Base-by-base conservation (phyloP, 1,139 yeast species). In the Hyphopichia burtonii region DNA sequence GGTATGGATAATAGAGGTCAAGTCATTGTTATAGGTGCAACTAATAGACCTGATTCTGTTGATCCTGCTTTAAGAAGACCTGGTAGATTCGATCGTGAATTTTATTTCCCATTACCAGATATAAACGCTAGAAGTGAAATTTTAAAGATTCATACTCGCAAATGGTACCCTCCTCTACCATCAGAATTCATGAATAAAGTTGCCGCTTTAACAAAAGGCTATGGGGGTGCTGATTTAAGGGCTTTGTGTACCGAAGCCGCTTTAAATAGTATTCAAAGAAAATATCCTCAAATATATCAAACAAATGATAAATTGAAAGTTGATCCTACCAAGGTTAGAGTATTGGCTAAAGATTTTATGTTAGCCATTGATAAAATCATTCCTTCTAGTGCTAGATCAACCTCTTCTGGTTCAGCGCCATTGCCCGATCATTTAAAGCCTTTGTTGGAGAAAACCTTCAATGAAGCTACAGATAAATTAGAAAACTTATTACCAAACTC, bases 1-100 rank as follows among this genome's bases (percentile, higher is more conserved):
- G 99, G 99, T 56, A 94, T 94, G 99, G 99, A 93, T 60, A 88
- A 88, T 52, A 66, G 84, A 55, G 99, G 99, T 5, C 99, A 94
- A 60, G 98, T 94, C 16, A 91, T 94, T 48, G 96, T 94, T 2
- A 90, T 94, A 54, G 99, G 99, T 44, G 99, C 99, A 0, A 94
- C 99, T 0, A 94, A 94, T 65, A 74, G 99, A 54, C 99, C 99
- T 0, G 99, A 94, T 63, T 88, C 98, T 0, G 86, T 94, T 15
- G 99, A 94, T 65, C 97, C 99, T 0, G 99, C 99, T 0, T 73
- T 94, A 46, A 79, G 99, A 61, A 79, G 99, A 54, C 99, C 99
- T 0, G 99, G 99, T 1, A 78, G 99, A 60, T 94, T 94, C 58
- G 99, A 94, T 58, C 78, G 99, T 47, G 99, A 94, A 60, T 93